A percentile compares a stretch with the other conserved stretches of the same genome.
Evolutionary conservation across 768 basidiomycete genomes (phyloP).

Genomic region (Boletus coccyginus): DNA sequence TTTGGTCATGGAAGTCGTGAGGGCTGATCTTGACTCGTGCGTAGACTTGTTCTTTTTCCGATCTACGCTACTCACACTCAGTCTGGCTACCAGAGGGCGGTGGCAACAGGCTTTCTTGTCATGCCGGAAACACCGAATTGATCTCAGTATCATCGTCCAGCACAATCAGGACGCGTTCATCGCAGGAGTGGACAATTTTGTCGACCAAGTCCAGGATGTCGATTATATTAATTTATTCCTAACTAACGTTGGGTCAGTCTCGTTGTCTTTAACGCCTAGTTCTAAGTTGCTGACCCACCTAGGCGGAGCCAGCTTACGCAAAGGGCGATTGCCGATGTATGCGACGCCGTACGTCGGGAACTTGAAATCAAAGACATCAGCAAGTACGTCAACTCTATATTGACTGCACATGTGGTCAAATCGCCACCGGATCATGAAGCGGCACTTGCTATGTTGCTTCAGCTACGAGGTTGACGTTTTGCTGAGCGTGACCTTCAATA

Average conservation of each 20-base stretch:
- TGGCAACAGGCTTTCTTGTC: conserved; percentile 89
- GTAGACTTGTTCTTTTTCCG: not conserved
- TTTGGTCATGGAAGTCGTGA: conserved; percentile 82
- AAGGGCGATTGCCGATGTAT: conserved; percentile 64
- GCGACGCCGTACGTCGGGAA: conserved; percentile 70
- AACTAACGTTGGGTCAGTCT: conserved; percentile 71
- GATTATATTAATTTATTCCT: conserved; percentile 94
- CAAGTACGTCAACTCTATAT: conserved; percentile 84
- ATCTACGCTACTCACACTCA: not conserved
- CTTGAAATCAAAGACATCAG: conserved; percentile 70
- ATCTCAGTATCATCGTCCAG: conserved; percentile 85
- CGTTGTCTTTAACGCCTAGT: not conserved
- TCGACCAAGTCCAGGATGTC: conserved; percentile 84
- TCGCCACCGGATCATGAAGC: conserved; percentile 88
- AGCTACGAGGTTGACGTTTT: conserved; percentile 62
- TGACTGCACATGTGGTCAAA: conserved; percentile 93
- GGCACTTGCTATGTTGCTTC: conserved; percentile 70
- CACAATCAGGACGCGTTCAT: conserved; percentile 71
- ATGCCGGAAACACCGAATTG: conserved; percentile 91
- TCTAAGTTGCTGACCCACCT: conserved; percentile 1
- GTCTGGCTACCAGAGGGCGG: conserved; percentile 46
- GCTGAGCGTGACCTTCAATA: not conserved
- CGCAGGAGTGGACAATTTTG: conserved; percentile 57
- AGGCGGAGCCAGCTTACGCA: conserved; percentile 61
- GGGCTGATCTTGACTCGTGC: conserved; percentile 66